Conservation (phyloP, 169 alveolate species). For the Babesia gibsoni region DNA sequence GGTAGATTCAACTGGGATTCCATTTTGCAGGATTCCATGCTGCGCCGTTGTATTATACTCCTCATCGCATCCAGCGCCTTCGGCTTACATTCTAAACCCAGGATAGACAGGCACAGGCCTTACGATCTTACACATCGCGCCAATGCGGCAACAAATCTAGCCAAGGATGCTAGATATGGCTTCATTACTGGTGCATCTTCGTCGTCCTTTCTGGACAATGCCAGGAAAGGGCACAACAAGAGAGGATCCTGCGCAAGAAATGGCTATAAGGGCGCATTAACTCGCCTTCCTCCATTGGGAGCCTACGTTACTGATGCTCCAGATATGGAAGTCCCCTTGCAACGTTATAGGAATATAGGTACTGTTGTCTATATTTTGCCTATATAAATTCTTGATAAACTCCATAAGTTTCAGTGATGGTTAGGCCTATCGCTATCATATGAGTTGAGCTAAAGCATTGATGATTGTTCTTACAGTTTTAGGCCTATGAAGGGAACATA, state of each 20-base stretch:
- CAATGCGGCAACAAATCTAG: not conserved
- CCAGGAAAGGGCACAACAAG: not conserved
- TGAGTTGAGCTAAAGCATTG: no score
- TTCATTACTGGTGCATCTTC: conserved; percentile 2
- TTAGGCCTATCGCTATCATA: no score
- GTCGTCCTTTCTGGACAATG: not conserved
- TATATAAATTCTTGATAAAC: no score
- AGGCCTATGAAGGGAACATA: no score
- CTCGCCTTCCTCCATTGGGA: not conserved
- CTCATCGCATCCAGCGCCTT: conserved; percentile 15
- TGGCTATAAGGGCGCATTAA: not conserved
- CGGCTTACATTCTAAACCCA: conserved; percentile 1
- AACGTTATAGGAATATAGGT: conserved; percentile 60
- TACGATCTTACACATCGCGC: not conserved
- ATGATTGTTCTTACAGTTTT: no score
- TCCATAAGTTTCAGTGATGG: no score
- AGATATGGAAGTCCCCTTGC: conserved; percentile 34
- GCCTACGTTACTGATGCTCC: conserved; percentile 5
- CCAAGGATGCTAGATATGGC: not conserved
- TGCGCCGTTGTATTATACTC: conserved; percentile 12
- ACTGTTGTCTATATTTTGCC: no score
- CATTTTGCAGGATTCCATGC: conserved; percentile 6
- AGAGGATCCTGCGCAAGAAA: not conserved
- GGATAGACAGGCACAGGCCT: not conserved
- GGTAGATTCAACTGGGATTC: not conserved